These are phyloP conservation scores for Penicillium hesseltinei DNA, from an alignment of 2,329 filamentous ascomycete genomes.

Conservation along the genomic window DNA sequence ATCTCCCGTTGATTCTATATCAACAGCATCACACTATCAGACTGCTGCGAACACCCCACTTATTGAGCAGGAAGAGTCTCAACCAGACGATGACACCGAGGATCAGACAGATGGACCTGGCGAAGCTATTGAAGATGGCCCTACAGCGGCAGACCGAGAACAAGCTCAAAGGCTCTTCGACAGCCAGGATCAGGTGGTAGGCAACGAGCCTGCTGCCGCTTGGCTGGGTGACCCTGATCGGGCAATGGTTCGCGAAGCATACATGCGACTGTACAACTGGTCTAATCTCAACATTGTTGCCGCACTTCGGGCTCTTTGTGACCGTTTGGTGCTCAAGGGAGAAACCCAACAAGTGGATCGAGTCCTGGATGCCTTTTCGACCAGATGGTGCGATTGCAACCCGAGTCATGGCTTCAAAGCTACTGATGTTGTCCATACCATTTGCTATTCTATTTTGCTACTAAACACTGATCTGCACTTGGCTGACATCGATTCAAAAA, in stretches of 20 bases:
- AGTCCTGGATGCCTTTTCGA: constrained; percentile 84
- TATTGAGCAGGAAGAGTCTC: constrained; percentile 32
- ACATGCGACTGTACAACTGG: constrained; percentile 93
- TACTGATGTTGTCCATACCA: constrained; percentile 88
- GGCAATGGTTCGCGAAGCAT: constrained; percentile 63
- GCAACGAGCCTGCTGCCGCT: constrained; percentile 75
- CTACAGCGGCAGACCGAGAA: constrained; percentile 66
- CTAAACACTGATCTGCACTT: constrained; percentile 95
- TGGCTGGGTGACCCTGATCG: constrained; percentile 71
- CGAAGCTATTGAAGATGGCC: constrained; percentile 21
- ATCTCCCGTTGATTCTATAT: constrained; percentile 36
- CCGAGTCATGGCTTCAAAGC: constrained; percentile 89
- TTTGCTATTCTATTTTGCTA: constrained; percentile 92
- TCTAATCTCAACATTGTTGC: constrained; percentile 73
- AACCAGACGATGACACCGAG: constrained; percentile 18
- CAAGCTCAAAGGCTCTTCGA: constrained; percentile 82
- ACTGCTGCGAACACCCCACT: constrained; percentile 46
- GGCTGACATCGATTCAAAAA: constrained; percentile 92
- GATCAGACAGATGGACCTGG: constrained; percentile 18
- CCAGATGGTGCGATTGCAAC: constrained; percentile 91
- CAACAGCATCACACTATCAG: constrained; percentile 44
- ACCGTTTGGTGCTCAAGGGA: constrained; percentile 75
- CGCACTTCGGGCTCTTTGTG: constrained; percentile 76
- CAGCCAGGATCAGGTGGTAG: constrained; percentile 73
- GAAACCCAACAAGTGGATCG: constrained; percentile 97